These are phyloP conservation scores for Umbelopsis sp. DNA, from an alignment of 371 early-diverging fungal species.

Conservation along the genomic window DNA sequence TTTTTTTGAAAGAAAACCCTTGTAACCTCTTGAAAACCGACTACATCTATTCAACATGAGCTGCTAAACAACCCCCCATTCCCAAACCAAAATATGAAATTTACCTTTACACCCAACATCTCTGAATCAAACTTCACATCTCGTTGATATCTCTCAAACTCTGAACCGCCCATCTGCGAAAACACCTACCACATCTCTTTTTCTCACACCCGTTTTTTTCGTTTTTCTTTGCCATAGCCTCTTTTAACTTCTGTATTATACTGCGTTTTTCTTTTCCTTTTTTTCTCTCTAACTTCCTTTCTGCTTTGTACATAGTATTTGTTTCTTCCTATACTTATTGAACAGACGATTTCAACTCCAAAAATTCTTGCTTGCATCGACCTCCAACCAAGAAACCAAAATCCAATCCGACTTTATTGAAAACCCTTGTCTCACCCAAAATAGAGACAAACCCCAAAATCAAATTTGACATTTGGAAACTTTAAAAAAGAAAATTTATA, in stretches of 20 bases:
- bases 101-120: slow-evolving; percentile 20
- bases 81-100: slow-evolving; percentile 20
- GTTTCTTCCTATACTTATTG: slow-evolving; percentile 10
- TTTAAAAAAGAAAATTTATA: background rate
- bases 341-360: background rate
- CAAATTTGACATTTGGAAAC: slow-evolving; percentile 12
- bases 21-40: slow-evolving; percentile 12
- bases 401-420: too few relatives aligned
- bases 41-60: slow-evolving; percentile 21
- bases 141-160: slow-evolving; percentile 22
- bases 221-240: background rate
- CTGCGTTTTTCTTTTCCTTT: slow-evolving; percentile 16
- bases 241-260: slow-evolving; percentile 22
- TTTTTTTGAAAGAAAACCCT: background rate
- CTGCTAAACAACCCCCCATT: slow-evolving; percentile 19
- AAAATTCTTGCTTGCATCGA: background rate
- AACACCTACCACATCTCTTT: background rate
- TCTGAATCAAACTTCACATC: slow-evolving; percentile 18
- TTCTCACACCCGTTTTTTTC: background rate
- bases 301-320: slow-evolving; percentile 14
- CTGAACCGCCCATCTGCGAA: background rate
- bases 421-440: background rate
- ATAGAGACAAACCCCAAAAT: slow-evolving; percentile 2
- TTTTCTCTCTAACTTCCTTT: background rate
- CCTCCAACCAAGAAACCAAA: slow-evolving; percentile 23